These are phyloP conservation scores for Sanghuangporus sanghuang DNA, from an alignment of 1,284 basidiomycete species.

Conservation along the genomic window DNA sequence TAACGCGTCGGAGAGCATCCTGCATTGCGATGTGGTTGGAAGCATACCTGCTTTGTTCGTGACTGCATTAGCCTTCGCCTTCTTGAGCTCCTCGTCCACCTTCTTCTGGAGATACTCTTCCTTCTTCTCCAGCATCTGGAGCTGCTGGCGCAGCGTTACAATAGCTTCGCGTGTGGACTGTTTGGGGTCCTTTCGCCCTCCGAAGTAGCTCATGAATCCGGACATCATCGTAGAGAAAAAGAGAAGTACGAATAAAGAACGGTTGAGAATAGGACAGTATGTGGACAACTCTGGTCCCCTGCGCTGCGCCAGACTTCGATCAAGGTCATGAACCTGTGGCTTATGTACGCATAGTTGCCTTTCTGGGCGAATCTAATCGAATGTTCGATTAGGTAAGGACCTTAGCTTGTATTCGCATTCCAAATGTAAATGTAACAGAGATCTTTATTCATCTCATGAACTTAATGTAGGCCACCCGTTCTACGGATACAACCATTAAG, in stretches of 20 bases:
- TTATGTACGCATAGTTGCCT: neutral
- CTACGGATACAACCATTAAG: neutral
- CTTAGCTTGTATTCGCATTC: neutral
- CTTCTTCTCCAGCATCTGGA: constrained; percentile 99
- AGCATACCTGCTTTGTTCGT: constrained; percentile 82
- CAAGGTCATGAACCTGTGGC: neutral
- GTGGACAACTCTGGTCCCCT: neutral
- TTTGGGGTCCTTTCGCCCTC: constrained; percentile 72
- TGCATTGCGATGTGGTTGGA: neutral
- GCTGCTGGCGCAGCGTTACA: constrained; percentile 79
- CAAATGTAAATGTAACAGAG: neutral
- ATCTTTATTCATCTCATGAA: neutral
- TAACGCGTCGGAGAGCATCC: neutral
- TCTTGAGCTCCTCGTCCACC: constrained; percentile 92
- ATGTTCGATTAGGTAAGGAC: neutral
- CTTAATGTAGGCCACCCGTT: neutral
- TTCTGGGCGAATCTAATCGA: neutral
- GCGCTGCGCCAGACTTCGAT: neutral
- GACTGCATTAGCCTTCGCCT: constrained; percentile 91
- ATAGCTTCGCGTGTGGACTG: constrained; percentile 83
- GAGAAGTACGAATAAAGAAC: neutral
- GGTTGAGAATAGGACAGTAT: neutral
- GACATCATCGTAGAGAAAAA: constrained; percentile 61
- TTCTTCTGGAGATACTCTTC: constrained; percentile 96
- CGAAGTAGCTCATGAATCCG: constrained; percentile 83